These are phyloP conservation scores for Pythium coloratum DNA, from an alignment of 352 stramenopile species.

Conservation along the genomic window DNA sequence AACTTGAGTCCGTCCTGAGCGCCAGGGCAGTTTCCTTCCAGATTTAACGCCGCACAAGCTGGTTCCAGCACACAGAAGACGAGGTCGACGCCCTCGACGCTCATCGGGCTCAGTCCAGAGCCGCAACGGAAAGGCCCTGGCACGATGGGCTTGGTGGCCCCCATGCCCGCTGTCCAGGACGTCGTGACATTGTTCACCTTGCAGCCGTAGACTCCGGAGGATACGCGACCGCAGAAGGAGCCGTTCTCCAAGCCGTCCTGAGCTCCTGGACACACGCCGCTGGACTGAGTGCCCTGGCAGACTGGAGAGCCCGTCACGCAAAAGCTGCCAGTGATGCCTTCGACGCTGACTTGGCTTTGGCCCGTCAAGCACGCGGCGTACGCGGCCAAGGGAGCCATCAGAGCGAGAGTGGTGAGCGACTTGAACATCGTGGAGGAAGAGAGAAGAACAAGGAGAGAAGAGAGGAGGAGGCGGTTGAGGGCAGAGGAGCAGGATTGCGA, in stretches of 20 bases:
- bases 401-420: not conserved
- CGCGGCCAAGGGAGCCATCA: not conserved
- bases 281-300: not conserved
- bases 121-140: not conserved
- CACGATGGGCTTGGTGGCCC: not conserved
- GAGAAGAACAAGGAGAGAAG: not conserved
- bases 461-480: not conserved
- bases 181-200: not conserved
- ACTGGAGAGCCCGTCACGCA: not conserved
- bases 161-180: not conserved
- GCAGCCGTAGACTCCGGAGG: constrained; percentile 1
- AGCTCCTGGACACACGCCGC: not conserved
- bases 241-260: constrained; percentile 1
- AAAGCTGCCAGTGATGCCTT: not conserved
- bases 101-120: constrained; percentile 8
- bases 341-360: constrained; percentile 1
- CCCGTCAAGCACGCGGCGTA: not conserved
- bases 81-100: constrained; percentile 8
- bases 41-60: not conserved
- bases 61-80: constrained; percentile 7
- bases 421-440: not conserved
- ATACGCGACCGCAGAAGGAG: not conserved
- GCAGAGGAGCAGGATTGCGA: not conserved
- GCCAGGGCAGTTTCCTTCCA: constrained; percentile 2
- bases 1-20: constrained; percentile 1